Evolutionary conservation across 1,284 basidiomycete species (phyloP).

Genomic region (Pseudomicrostroma phylloplanum): DNA sequence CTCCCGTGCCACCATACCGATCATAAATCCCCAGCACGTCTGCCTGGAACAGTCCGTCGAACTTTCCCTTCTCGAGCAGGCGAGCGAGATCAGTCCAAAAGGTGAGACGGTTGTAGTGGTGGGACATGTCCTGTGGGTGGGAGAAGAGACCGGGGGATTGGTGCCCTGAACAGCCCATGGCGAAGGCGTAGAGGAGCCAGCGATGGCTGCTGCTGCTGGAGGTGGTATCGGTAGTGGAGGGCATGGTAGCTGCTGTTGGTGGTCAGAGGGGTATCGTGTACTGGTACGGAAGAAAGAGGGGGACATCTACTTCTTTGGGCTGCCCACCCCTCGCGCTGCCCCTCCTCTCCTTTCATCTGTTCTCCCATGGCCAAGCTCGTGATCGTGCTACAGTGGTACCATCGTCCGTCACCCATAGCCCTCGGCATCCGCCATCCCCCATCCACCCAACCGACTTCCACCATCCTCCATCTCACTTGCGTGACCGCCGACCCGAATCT

Average conservation of each 20-base stretch:
- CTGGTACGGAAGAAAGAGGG: not conserved
- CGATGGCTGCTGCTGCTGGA: not conserved
- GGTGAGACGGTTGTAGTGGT: conserved; percentile 34
- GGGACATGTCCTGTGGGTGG: conserved; percentile 30
- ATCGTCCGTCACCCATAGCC: too few species aligned
- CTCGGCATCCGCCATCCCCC: too few species aligned
- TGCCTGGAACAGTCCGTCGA: conserved; percentile 45
- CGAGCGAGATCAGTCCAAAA: conserved; percentile 45
- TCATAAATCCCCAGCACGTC: conserved; percentile 46
- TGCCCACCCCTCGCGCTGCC: not conserved
- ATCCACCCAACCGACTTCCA: too few species aligned
- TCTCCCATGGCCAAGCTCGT: too few species aligned
- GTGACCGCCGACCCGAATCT: too few species aligned
- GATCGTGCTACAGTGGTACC: not conserved
- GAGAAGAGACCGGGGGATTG: conserved; percentile 39
- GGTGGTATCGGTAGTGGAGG: not conserved
- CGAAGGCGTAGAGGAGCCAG: conserved; percentile 25
- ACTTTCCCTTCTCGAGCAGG: conserved; percentile 34
- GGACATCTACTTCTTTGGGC: not conserved
- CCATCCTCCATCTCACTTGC: too few species aligned
- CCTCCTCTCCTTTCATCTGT: not conserved
- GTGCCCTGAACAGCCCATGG: conserved; percentile 43
- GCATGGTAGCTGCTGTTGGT: not conserved
- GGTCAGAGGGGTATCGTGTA: not conserved
- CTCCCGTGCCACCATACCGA: conserved; percentile 30